Conservation (phyloP, 1,284 basidiomycete genomes). For the Pascua guehoae region DNA sequence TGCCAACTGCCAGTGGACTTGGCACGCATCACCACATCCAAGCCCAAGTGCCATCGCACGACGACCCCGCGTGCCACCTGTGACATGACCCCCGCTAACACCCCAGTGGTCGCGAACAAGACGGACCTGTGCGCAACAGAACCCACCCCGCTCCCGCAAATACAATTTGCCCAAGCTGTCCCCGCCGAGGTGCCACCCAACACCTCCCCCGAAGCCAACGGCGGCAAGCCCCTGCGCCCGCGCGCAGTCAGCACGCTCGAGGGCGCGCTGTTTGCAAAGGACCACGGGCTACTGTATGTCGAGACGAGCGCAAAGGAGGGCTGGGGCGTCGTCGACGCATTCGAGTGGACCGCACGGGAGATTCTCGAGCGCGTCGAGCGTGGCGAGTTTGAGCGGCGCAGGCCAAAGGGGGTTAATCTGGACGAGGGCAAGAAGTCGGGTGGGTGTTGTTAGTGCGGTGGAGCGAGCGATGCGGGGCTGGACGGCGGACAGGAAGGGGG, state of each 20-base stretch:
- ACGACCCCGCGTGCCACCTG: no score
- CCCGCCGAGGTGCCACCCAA: conserved; percentile 1
- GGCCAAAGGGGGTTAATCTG: conserved; percentile 11
- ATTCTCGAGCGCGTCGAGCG: conserved; percentile 32
- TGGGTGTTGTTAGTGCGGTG: conserved; percentile 9
- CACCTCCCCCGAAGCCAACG: neutral
- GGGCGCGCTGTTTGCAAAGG: conserved; percentile 38
- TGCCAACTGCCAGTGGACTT: no score
- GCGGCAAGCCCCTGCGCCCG: conserved; percentile 14
- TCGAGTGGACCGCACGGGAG: conserved; percentile 45
- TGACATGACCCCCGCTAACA: no score
- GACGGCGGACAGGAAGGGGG: neutral
- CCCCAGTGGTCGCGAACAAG: conserved; percentile 44
- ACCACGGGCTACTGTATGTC: conserved; percentile 42
- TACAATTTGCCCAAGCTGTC: conserved; percentile 33
- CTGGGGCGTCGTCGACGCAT: conserved; percentile 44
- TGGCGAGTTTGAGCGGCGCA: conserved; percentile 27
- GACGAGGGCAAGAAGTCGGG: conserved; percentile 2
- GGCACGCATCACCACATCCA: no score
- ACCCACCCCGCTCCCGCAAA: conserved; percentile 26
- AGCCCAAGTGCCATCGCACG: no score
- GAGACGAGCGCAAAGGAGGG: conserved; percentile 46
- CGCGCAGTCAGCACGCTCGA: conserved; percentile 33
- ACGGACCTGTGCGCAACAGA: conserved; percentile 36
- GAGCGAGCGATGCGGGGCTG: no score